Base-by-base conservation (phyloP, 805 yeast genomes). In the Blastobotrys attinorum region DNA sequence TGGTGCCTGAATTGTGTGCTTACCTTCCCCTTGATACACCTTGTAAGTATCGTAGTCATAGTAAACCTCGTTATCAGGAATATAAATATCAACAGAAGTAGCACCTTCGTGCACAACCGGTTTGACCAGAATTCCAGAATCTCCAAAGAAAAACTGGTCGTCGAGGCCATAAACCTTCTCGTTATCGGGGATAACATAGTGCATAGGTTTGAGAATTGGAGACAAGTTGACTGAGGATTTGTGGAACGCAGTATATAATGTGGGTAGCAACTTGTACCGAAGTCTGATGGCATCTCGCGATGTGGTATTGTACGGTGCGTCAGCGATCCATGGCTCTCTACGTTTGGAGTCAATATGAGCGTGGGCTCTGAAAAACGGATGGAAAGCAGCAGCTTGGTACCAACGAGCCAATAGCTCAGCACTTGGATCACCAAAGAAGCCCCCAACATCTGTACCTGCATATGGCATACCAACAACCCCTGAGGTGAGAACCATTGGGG, bases 381-480 rank as follows among this genome's bases (percentile, higher is more conserved):
- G 89, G 82, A 94, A 90, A 22, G 84, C 76, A 46, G 97, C 98
- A 2, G 95, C 73, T 62, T 92, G 98, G 60, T 89, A 90, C 98
- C 98, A 92, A 56, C 99, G 73, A 0, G 84, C 75, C 46, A 86
- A 68, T 47, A 92, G 65, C 57, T 92, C 97, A 29, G 75, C 71
- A 0, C 79, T 67, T 0, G 98, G 97, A 59, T 92, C 75, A 2
- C 95, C 95, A 58, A 88, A 89, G 59, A 92, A 92, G 0, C 99
- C 98, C 27, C 96, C 97, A 37, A 92, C 90, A 66, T 92, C 99
- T 6, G 96, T 90, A 6, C 99, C 99, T 4, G 83, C 74, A 65
- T 89, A 90, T 23, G 96, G 96, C 79, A 79, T 81, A 6, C 95
- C 95, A 1, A 77, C 85, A 22, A 85, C 67, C 38, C 88, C 87